These are phyloP conservation scores for Haplosporangium sp. DNA, from an alignment of 371 early-diverging fungal genomes.

Conservation along the genomic window DNA sequence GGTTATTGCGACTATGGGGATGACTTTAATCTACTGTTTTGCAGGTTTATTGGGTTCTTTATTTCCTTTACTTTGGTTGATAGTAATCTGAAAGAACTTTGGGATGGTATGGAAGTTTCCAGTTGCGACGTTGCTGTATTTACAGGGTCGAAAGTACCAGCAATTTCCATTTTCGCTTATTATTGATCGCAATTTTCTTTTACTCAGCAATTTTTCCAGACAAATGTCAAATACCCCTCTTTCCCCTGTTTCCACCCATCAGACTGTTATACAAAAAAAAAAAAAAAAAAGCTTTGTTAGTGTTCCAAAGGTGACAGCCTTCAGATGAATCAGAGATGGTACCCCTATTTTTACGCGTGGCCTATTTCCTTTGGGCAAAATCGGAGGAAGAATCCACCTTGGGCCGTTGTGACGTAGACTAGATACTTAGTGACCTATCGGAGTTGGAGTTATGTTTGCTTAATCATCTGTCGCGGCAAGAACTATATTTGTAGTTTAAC, in stretches of 20 bases:
- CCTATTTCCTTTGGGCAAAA: not conserved
- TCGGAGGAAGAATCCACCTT: not conserved
- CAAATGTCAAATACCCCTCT: not conserved
- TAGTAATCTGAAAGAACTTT: no score
- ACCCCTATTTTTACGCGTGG: constrained; percentile 1
- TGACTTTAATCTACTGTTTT: no score
- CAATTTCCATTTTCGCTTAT: not conserved
- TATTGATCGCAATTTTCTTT: not conserved
- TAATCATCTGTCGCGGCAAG: not conserved
- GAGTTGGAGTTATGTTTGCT: not conserved
- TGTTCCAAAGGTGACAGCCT: not conserved
- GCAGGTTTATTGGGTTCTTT: no score
- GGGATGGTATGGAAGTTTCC: no score
- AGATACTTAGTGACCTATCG: not conserved
- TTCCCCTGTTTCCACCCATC: not conserved
- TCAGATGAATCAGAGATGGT: not conserved
- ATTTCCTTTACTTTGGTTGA: no score
- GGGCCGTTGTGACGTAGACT: not conserved
- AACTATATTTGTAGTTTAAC: not conserved
- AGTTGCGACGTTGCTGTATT: not conserved
- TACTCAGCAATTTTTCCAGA: not conserved
- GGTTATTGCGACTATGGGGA: no score
- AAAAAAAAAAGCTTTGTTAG: no score
- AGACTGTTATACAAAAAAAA: not conserved
- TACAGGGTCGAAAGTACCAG: not conserved